phyloP scores from a whole-genome alignment of 805 yeast genomes.

The Wickerhamiella sergipiensis region DNA sequence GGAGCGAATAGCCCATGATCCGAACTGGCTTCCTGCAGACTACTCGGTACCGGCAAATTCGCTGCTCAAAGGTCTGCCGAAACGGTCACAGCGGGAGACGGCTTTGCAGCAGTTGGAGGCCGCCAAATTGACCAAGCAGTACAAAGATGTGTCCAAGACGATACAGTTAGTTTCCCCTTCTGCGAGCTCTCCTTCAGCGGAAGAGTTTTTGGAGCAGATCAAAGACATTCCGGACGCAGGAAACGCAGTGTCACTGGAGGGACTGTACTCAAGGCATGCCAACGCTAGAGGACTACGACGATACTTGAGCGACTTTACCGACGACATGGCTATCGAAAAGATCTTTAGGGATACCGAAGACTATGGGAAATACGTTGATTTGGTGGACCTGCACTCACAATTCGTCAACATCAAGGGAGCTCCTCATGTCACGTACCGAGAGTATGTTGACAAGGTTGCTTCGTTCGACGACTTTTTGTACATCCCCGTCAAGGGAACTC shows the following conservation, averaged over 20 bases:
- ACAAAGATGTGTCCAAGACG: conserved; percentile 9
- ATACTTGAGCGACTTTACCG: conserved; percentile 37
- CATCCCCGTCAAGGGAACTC: conserved; percentile 16
- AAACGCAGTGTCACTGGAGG: background rate
- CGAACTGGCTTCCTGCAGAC: conserved; percentile 8
- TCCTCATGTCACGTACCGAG: conserved; percentile 29
- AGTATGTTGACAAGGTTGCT: conserved; percentile 37
- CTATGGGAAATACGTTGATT: conserved; percentile 42
- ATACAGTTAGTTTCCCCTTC: background rate
- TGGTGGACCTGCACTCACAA: conserved; percentile 19
- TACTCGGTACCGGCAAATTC: background rate
- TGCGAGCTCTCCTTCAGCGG: background rate
- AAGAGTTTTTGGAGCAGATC: conserved; percentile 3
- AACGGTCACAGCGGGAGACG: conserved; percentile 37
- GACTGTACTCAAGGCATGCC: background rate
- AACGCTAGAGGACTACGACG: conserved; percentile 15
- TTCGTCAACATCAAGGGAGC: conserved; percentile 22
- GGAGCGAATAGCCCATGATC: conserved; percentile 33
- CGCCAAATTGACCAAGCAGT: conserved; percentile 34
- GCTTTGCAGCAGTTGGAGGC: conserved; percentile 59
- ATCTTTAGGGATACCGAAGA: conserved; percentile 38
- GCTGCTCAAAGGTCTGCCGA: conserved; percentile 14
- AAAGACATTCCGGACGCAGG: conserved; percentile 3
- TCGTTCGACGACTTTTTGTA: conserved; percentile 17
- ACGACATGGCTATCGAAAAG: conserved; percentile 34